These are phyloP conservation scores for Paracorniculantispora psalliotae DNA, from an alignment of 2,329 filamentous ascomycete species.

Conservation along the genomic window DNA sequence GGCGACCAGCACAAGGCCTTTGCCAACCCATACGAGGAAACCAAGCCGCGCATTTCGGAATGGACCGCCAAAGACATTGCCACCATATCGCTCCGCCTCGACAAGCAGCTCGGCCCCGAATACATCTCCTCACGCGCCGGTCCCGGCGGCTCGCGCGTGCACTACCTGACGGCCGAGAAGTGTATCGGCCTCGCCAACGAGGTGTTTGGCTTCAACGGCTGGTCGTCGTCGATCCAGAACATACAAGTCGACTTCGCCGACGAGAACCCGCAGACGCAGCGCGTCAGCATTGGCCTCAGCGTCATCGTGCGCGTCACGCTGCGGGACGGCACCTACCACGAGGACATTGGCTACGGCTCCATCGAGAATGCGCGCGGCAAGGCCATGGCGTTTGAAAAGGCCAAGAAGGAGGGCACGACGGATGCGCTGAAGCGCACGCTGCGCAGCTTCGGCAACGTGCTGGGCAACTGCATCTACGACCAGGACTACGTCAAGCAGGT, in stretches of 20 bases:
- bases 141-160: slow-evolving; percentile 77
- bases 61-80: slow-evolving; percentile 91
- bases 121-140: slow-evolving; percentile 87
- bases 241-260: slow-evolving; percentile 95
- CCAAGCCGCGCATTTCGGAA: slow-evolving; percentile 61
- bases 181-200: slow-evolving; percentile 93
- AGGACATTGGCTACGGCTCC: slow-evolving; percentile 94
- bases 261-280: slow-evolving; percentile 71
- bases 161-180: slow-evolving; percentile 95
- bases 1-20: slow-evolving; percentile 58
- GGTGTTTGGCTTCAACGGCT: slow-evolving; percentile 95
- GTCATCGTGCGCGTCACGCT: slow-evolving; percentile 88
- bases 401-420: slow-evolving; percentile 96
- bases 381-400: slow-evolving; percentile 93
- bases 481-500: slow-evolving; percentile 88
- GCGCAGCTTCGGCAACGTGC: slow-evolving; percentile 88
- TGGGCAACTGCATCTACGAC: slow-evolving; percentile 99
- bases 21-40: slow-evolving; percentile 78
- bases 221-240: slow-evolving; percentile 93
- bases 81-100: slow-evolving; percentile 76
- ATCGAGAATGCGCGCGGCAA: slow-evolving; percentile 96
- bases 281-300: slow-evolving; percentile 78
- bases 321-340: slow-evolving; percentile 91
- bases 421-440: slow-evolving; percentile 87
- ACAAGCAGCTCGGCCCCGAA: slow-evolving; percentile 92